Evolutionary conservation across 192 early-diverging fungal genomes (phyloP), one percentile per base, ranked within the genome.

Genomic region (Oehlia diaphana): DNA sequence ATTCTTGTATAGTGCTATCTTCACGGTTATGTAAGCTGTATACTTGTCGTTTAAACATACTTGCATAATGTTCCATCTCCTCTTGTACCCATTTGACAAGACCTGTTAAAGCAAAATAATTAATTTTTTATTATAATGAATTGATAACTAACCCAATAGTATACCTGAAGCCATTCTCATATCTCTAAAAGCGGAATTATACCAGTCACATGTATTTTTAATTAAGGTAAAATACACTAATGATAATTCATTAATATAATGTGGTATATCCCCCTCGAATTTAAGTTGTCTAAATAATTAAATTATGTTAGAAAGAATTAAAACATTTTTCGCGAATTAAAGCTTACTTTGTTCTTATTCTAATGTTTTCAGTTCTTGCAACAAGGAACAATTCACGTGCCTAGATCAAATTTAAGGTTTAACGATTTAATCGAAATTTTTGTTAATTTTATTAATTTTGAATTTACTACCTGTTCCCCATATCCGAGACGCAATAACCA

Each of bases 191-290:
- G 95, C 92, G 47, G 87, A 90, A 68, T 92, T 87, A 83, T 95
- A 99, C 98, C 98, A 99, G 76, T 98, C 95, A 78, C 95, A 97
- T 0, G 98, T 98, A 82, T 96, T 98, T 80, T 93, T 91, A 81
- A 98, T 94, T 65, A 97, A 84, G 12, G 93, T 88, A 81, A 99
- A 99, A 39, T 95, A 92, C 35, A 98, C 91, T 62, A 96, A 86
- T 0, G 95, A 93, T 63, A 96, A 87, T 82, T 96, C 93, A 74
- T 90, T 88, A 44, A 99, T 94, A 80, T 98, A 96, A 58, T 90
- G 82, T 19, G 91, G 83, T 61, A 96, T 94, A 78, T 97, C 95
- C 37, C 95, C 97, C 84, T 98, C 95, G 47, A 97, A 92, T 70
- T 90, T 90, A 65, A 98, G 90, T 81, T 95, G 95, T 28, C 93